Percentiles rank a stretch among this genome's conserved stretches.
Evolutionary conservation across 768 basidiomycete species (phyloP).

Genomic region (Leucosporidium creatinivorum): DNA sequence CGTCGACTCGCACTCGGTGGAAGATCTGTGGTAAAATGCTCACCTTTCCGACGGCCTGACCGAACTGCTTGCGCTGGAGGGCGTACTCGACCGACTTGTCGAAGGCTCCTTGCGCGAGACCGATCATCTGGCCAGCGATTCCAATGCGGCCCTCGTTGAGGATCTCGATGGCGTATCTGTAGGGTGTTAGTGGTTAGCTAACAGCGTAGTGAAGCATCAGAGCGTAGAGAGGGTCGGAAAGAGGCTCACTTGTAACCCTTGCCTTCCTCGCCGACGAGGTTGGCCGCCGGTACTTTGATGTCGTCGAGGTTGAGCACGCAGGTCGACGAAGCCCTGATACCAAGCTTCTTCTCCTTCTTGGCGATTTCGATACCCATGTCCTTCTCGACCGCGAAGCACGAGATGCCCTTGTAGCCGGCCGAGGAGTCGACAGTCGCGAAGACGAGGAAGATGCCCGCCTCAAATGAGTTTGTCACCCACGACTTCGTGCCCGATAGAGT

Average conservation of each 20-base stretch:
- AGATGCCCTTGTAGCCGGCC: slow-evolving; percentile 98
- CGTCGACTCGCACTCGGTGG: no score
- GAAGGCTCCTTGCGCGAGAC: slow-evolving; percentile 94
- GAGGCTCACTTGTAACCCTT: slow-evolving; percentile 52
- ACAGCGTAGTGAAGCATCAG: no score
- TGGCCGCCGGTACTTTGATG: slow-evolving; percentile 71
- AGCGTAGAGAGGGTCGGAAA: no score
- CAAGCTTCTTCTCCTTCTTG: slow-evolving; percentile 98
- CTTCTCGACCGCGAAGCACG: slow-evolving; percentile 91
- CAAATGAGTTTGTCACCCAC: slow-evolving; percentile 39
- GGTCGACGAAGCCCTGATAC: slow-evolving; percentile 91
- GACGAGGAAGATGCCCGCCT: slow-evolving; percentile 45
- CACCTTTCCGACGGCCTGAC: slow-evolving; percentile 72
- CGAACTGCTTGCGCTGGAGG: slow-evolving; percentile 88
- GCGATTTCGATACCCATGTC: slow-evolving; percentile 96
- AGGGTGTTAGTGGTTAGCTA: slow-evolving; percentile 43
- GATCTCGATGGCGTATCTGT: slow-evolving; percentile 85
- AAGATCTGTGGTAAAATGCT: background rate
- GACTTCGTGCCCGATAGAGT: slow-evolving; percentile 94
- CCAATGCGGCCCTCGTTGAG: slow-evolving; percentile 95
- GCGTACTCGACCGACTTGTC: slow-evolving; percentile 92
- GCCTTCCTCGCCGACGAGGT: slow-evolving; percentile 84
- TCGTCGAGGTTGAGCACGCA: slow-evolving; percentile 94
- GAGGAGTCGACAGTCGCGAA: slow-evolving; percentile 92
- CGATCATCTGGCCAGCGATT: slow-evolving; percentile 97